A percentile compares a stretch with the other conserved stretches of the same genome.
Conservation (phyloP, 1,284 basidiomycete genomes). For the Bothia castanella region DNA sequence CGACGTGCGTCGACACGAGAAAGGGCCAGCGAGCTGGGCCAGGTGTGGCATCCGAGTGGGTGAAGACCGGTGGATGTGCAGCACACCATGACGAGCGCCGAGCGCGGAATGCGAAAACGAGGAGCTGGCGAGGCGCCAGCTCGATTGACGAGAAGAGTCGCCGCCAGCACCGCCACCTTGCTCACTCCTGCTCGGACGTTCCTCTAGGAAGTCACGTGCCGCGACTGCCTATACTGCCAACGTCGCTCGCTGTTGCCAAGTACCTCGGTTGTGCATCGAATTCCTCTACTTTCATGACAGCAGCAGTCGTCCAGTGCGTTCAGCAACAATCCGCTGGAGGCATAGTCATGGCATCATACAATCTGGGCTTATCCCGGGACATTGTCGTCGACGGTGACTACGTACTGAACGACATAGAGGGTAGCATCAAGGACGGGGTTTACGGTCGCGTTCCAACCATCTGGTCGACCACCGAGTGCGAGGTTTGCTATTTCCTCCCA, state of each 20-base stretch:
- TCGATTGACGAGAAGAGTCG: too few relatives aligned
- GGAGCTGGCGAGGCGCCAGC: too few relatives aligned
- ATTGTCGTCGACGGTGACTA: conserved; percentile 7
- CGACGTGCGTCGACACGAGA: too few relatives aligned
- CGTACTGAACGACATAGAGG: conserved; percentile 5
- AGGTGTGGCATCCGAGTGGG: too few relatives aligned
- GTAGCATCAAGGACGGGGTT: conserved; percentile 8
- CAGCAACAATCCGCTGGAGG: neutral
- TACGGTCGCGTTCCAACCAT: conserved; percentile 15
- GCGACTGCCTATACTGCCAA: too few relatives aligned
- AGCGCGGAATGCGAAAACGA: too few relatives aligned
- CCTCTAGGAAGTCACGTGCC: too few relatives aligned
- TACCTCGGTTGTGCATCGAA: conserved; percentile 9
- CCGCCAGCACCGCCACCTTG: too few relatives aligned
- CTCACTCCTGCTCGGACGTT: too few relatives aligned
- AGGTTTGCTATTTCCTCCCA: conserved; percentile 15
- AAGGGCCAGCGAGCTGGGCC: too few relatives aligned
- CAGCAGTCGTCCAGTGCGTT: conserved; percentile 2
- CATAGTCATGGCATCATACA: conserved; percentile 3
- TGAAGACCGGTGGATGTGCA: too few relatives aligned
- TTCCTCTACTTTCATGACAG: neutral
- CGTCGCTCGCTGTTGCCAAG: neutral
- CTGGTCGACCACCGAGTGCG: conserved; percentile 13
- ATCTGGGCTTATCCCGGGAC: conserved; percentile 3
- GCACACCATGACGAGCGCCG: too few relatives aligned